Base-by-base conservation (phyloP, 1,284 basidiomycete genomes). In the Moniliophthora roreri region DNA sequence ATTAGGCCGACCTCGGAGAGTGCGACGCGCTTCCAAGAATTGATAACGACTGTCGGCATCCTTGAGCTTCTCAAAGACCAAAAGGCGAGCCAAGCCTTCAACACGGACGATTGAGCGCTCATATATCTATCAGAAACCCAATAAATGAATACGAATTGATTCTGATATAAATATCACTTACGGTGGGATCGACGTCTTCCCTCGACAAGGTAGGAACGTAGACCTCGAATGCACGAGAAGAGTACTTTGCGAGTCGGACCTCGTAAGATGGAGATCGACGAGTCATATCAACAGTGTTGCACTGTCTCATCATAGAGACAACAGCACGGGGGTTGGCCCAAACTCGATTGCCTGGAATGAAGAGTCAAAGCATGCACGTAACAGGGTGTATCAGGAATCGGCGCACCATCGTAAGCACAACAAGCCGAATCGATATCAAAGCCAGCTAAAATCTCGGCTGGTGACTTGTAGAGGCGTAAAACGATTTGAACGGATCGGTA, bases 201-300 rank as follows among this genome's bases (percentile, higher is more conserved):
- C 83, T 74, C 15, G 67, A 62, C 18, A 85, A 71, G 11, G 69
- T 67, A 1, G 81, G 81, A 1, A 84, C 73, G 55, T 77, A 77
- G 4, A 84, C 72, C 60, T 85, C 82, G 53, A 81, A 84, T 11
- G 67, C 77, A 9, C 82, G 70, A 3, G 68, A 58, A 0, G 78
- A 70, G 60, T 85, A 84, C 62, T 84, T 84, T 15, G 78, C 68
- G 2, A 84, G 72, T 1, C 82, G 72, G 21, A 81, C 74, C 66
- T 84, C 82, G 57, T 85, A 85, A n/a, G 82, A 84, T 1, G 82
- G 81, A 3, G 81, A 83, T 28, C 82, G 70, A 21, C 81, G 70
- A 4, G 79, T 78, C 66, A 82, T 73, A 58, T 84, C 81, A 36
- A 81, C 73, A 0, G 78, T 81, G 63, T 84, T 84, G 64, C 75